Percentiles rank a stretch among this genome's conserved stretches.
Conservation (phyloP, 2,329 filamentous ascomycete genomes). For the Fusarium pseudonygamai region DNA sequence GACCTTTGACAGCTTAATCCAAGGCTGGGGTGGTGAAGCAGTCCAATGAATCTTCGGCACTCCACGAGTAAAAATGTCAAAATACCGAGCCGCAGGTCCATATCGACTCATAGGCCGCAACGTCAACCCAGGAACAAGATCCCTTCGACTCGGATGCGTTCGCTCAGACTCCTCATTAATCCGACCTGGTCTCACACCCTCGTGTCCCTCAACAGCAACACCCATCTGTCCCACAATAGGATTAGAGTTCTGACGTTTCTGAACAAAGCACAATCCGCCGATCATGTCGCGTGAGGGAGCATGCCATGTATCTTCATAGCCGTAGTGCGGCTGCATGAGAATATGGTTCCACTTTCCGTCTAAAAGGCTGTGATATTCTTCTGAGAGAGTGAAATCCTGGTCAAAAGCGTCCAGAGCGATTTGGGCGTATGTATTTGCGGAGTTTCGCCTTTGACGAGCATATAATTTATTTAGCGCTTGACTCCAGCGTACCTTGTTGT, state of each 20-base stretch:
- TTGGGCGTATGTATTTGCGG: conserved; percentile 59
- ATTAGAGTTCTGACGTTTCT: conserved; percentile 58
- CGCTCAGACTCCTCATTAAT: conserved; percentile 64
- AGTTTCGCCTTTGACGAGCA: conserved; percentile 62
- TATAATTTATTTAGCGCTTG: conserved; percentile 60
- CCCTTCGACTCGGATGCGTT: conserved; percentile 52
- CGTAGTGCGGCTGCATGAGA: conserved; percentile 58
- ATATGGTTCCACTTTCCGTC: conserved; percentile 67
- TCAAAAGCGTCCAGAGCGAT: conserved; percentile 60
- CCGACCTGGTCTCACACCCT: conserved; percentile 60
- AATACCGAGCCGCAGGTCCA: conserved; percentile 64
- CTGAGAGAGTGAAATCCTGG: conserved; percentile 59
- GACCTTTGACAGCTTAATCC: conserved; percentile 61
- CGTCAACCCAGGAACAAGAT: conserved; percentile 67
- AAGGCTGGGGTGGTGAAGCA: conserved; percentile 58
- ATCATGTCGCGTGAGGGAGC: conserved; percentile 66
- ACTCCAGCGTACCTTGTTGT: conserved; percentile 55
- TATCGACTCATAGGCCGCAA: conserved; percentile 68
- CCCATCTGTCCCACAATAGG: conserved; percentile 70
- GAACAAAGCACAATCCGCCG: conserved; percentile 62
- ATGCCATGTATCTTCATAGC: conserved; percentile 64
- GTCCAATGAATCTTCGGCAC: conserved; percentile 62
- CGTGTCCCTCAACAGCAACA: conserved; percentile 71
- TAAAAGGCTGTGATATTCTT: conserved; percentile 61
- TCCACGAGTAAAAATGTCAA: conserved; percentile 71